Evolutionary conservation across 208 protist genomes (phyloP).

Genomic region (Ichthyophonus hoferi): DNA sequence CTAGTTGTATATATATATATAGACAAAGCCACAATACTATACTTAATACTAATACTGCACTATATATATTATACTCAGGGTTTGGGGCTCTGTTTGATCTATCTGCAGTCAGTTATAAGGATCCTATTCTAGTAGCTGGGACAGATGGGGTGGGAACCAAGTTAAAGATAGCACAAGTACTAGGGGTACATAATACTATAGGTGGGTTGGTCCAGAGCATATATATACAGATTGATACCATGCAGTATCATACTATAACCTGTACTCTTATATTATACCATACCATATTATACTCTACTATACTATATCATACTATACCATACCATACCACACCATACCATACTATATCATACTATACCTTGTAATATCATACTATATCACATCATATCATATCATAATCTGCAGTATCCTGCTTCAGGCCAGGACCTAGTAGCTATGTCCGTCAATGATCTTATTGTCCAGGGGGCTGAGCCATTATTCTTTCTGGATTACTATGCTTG

Average conservation of each 20-base stretch:
- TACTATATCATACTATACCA: too few species aligned
- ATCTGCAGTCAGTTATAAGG: constrained; percentile 53
- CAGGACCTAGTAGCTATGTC: constrained; percentile 71
- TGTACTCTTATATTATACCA: too few species aligned
- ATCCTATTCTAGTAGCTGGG: constrained; percentile 64
- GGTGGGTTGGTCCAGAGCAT: too few species aligned
- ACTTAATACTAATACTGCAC: not conserved
- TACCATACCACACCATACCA: too few species aligned
- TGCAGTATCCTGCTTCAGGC: too few species aligned
- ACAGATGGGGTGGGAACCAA: constrained; percentile 76
- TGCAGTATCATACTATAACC: too few species aligned
- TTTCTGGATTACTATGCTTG: constrained; percentile 75
- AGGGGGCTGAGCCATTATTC: constrained; percentile 69
- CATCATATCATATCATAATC: too few species aligned
- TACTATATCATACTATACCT: too few species aligned
- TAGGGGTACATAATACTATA: constrained; percentile 57
- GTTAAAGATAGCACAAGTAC: constrained; percentile 61
- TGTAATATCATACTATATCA: too few species aligned
- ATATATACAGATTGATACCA: too few species aligned
- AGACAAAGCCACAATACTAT: not conserved
- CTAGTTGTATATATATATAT: not conserved
- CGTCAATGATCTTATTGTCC: constrained; percentile 69
- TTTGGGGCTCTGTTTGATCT: constrained; percentile 69
- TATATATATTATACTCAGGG: not conserved
- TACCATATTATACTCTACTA: too few species aligned